A percentile compares a stretch with the other conserved stretches of the same genome.
phyloP scores from a whole-genome alignment of 2,329 filamentous ascomycete genomes.

The Calonectria pseudoturangicola region DNA sequence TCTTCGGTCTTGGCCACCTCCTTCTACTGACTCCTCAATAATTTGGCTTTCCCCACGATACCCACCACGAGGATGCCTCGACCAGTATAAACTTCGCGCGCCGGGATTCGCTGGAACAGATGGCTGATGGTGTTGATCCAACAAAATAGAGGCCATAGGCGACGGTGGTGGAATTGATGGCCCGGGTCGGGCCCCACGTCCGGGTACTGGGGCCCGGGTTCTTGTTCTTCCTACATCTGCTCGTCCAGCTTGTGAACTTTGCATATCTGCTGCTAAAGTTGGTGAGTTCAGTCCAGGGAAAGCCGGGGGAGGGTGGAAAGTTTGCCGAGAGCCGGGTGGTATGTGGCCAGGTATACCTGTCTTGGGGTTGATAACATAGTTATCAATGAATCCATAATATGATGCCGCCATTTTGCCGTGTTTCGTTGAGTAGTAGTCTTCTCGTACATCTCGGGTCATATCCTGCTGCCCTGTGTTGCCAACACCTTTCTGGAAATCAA shows the following conservation, averaged over 20 bases:
- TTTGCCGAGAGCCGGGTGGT: conserved; percentile 69
- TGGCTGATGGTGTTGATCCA: conserved; percentile 86
- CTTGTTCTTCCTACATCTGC: conserved; percentile 66
- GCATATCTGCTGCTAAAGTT: conserved; percentile 73
- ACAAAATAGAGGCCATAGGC: conserved; percentile 82
- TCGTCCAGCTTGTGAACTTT: conserved; percentile 66
- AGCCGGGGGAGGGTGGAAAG: conserved; percentile 84
- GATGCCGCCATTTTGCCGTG: conserved; percentile 99
- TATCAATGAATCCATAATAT: conserved; percentile 95
- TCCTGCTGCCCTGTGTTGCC: conserved; percentile 64
- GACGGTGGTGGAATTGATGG: conserved; percentile 71
- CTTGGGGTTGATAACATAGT: conserved; percentile 87
- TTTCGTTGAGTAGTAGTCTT: conserved; percentile 95
- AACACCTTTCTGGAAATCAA: conserved; percentile 93
- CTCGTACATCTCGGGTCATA: conserved; percentile 79
- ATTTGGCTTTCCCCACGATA: conserved; percentile 70
- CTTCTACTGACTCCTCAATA: conserved; percentile 74
- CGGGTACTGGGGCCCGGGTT: conserved; percentile 61
- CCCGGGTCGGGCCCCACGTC: conserved; percentile 57
- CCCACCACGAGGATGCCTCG: conserved; percentile 65
- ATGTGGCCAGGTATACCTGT: conserved; percentile 78
- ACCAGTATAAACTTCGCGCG: conserved; percentile 67
- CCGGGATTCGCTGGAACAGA: conserved; percentile 65
- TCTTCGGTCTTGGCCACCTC: conserved; percentile 62
- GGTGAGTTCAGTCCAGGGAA: conserved; percentile 83